Conservation (phyloP, 176 grass and related monocot species). For the Chloris gayana region DNA sequence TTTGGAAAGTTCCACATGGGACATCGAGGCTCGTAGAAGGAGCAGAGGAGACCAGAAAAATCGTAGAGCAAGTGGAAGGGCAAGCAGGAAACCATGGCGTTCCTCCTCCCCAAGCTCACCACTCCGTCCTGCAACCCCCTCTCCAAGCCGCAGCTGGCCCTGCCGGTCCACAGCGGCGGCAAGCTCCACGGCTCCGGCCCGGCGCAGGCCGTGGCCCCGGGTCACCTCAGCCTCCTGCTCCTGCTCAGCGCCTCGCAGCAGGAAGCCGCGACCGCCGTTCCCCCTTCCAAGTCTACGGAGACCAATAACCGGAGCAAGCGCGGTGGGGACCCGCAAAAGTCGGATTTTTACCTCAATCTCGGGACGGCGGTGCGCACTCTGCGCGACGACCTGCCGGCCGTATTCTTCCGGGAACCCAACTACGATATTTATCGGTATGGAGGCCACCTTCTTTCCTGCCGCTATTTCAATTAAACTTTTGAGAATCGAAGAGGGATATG, state of each 20-base stretch:
- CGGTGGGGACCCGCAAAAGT: slow-evolving; percentile 43
- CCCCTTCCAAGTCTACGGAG: slow-evolving; percentile 36
- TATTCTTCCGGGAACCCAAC: slow-evolving; percentile 77
- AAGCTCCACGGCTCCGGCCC: slow-evolving; percentile 3
- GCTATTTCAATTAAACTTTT: background rate
- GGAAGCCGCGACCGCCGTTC: slow-evolving; percentile 36
- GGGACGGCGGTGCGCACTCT: slow-evolving; percentile 86
- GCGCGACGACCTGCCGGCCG: slow-evolving; percentile 81
- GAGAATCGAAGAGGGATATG: background rate
- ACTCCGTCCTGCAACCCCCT: slow-evolving; percentile 54
- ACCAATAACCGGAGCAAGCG: slow-evolving; percentile 32
- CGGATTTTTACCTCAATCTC: slow-evolving; percentile 87
- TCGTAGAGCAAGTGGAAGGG: slow-evolving; percentile 15
- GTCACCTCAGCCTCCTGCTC: slow-evolving; percentile 42
- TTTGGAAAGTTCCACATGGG: slow-evolving; percentile 51
- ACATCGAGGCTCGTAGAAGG: slow-evolving; percentile 15
- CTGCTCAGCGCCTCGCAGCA: slow-evolving; percentile 54
- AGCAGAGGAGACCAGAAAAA: slow-evolving; percentile 19
- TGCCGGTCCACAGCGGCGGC: background rate
- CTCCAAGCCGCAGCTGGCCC: background rate
- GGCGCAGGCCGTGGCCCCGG: slow-evolving; percentile 8
- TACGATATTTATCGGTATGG: slow-evolving; percentile 93
- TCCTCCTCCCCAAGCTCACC: slow-evolving; percentile 88
- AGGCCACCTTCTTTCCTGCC: background rate
- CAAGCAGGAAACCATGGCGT: slow-evolving; percentile 58